phyloP scores from a whole-genome alignment of 2,329 filamentous ascomycete genomes.

The Hymenoscyphus albidus region DNA sequence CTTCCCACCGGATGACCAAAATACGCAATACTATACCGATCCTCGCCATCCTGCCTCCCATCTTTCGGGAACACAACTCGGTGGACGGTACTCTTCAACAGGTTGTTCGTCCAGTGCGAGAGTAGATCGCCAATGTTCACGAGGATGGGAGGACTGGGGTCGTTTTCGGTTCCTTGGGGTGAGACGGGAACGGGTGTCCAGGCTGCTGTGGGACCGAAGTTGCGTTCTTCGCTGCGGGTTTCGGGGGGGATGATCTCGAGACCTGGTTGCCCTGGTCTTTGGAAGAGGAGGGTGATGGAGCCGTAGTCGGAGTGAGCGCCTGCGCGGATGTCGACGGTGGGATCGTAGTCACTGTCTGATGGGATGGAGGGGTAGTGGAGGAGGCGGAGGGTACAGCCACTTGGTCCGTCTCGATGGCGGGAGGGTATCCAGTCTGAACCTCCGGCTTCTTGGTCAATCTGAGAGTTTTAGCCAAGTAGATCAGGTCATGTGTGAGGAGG shows the following conservation, averaged over 20 bases:
- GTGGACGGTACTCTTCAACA: constrained; percentile 85
- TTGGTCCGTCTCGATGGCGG: constrained; percentile 54
- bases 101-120: constrained; percentile 85
- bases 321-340: constrained; percentile 68
- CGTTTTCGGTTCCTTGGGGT: constrained; percentile 55
- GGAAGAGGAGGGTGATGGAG: constrained; percentile 73
- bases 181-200: constrained; percentile 67
- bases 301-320: constrained; percentile 87
- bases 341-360: constrained; percentile 40
- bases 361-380: constrained; percentile 65
- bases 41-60: constrained; percentile 45
- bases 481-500: background rate
- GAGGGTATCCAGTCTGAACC: constrained; percentile 47
- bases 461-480: constrained; percentile 17
- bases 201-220: constrained; percentile 37
- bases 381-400: constrained; percentile 52
- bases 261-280: constrained; percentile 77
- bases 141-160: constrained; percentile 64
- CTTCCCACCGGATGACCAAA: constrained; percentile 62
- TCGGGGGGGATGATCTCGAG: constrained; percentile 70
- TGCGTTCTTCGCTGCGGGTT: constrained; percentile 12
- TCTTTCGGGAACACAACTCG: constrained; percentile 68
- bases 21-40: constrained; percentile 63
- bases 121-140: constrained; percentile 69
- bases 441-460: constrained; percentile 28